These are phyloP conservation scores for Leccinum griseonigrum DNA, from an alignment of 1,284 basidiomycete species.

Conservation along the genomic window DNA sequence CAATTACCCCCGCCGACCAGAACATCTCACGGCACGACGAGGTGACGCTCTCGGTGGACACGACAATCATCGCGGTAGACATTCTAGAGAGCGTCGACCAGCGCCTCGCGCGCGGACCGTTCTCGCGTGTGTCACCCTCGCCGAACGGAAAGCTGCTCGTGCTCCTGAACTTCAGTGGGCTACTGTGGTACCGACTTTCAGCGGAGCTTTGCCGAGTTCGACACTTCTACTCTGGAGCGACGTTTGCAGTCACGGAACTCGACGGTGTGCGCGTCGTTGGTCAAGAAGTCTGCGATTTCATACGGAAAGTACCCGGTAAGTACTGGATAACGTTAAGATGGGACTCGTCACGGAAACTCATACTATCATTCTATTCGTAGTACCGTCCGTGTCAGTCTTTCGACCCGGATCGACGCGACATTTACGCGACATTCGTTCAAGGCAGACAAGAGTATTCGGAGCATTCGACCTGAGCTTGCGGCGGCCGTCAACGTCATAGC, in stretches of 20 bases:
- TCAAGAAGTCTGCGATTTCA: slow-evolving; percentile 80
- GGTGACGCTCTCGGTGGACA: slow-evolving; percentile 76
- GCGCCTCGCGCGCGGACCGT: slow-evolving; percentile 86
- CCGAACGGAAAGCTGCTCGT: slow-evolving; percentile 94
- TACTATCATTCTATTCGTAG: slow-evolving; percentile 35
- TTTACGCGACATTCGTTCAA: slow-evolving; percentile 84
- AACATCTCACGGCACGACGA: slow-evolving; percentile 86
- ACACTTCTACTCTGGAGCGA: slow-evolving; percentile 78
- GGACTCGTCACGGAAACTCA: slow-evolving; percentile 8
- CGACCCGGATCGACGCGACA: slow-evolving; percentile 87
- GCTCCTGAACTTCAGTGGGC: slow-evolving; percentile 69
- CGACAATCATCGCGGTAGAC: slow-evolving; percentile 80
- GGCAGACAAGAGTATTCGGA: slow-evolving; percentile 91
- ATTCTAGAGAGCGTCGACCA: slow-evolving; percentile 87
- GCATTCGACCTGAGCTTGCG: slow-evolving; percentile 82
- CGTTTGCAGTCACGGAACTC: slow-evolving; percentile 78
- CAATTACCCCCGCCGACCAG: slow-evolving; percentile 82
- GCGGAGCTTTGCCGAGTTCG: slow-evolving; percentile 84
- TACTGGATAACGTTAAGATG: background rate
- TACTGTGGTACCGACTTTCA: slow-evolving; percentile 89
- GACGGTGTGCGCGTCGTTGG: slow-evolving; percentile 87
- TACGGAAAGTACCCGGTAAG: slow-evolving; percentile 90
- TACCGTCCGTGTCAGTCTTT: slow-evolving; percentile 79
- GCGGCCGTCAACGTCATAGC: slow-evolving; percentile 88
- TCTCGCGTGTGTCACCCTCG: slow-evolving; percentile 82